phyloP scores from a whole-genome alignment of 208 protist genomes.

The Vickermania spadyakhi region DNA sequence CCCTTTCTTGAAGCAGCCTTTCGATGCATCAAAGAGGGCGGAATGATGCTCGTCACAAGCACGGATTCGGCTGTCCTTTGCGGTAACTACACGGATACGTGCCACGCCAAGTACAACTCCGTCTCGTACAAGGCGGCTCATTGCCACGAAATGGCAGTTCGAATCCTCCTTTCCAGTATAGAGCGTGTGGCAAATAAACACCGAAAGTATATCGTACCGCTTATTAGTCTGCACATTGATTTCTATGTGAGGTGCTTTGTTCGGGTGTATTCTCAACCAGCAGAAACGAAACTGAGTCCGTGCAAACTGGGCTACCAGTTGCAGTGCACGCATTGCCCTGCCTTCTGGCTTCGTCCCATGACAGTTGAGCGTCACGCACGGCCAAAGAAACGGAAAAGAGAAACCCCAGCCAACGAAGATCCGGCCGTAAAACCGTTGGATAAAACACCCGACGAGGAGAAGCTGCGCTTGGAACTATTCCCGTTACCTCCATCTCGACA shows the following conservation, averaged over 20 bases:
- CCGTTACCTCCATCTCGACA: constrained; percentile 28
- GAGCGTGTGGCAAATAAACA: constrained; percentile 92
- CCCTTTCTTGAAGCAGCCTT: constrained; percentile 97
- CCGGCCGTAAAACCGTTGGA: too few relatives aligned
- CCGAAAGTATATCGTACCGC: constrained; percentile 93
- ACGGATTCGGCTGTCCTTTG: constrained; percentile 98
- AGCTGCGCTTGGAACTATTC: constrained; percentile 19
- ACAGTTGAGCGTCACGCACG: constrained; percentile 22
- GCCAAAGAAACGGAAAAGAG: neutral
- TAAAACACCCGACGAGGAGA: neutral
- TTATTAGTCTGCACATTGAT: constrained; percentile 96
- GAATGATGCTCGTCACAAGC: constrained; percentile 97
- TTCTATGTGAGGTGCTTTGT: constrained; percentile 99
- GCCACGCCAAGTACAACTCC: constrained; percentile 96
- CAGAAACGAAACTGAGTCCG: constrained; percentile 82
- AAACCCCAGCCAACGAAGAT: constrained; percentile 1
- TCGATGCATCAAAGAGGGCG: constrained; percentile 93
- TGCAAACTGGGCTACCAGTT: constrained; percentile 89
- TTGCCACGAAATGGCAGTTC: constrained; percentile 95
- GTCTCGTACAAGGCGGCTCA: constrained; percentile 83
- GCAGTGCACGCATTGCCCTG: constrained; percentile 93
- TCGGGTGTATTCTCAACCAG: constrained; percentile 89
- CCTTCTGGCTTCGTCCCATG: constrained; percentile 89
- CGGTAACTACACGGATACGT: constrained; percentile 95
- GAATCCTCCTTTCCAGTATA: constrained; percentile 93